Percentiles rank a stretch among this genome's conserved stretches.
Conservation (phyloP, 1,284 basidiomycete genomes). For the Moniliophthora roreri region DNA sequence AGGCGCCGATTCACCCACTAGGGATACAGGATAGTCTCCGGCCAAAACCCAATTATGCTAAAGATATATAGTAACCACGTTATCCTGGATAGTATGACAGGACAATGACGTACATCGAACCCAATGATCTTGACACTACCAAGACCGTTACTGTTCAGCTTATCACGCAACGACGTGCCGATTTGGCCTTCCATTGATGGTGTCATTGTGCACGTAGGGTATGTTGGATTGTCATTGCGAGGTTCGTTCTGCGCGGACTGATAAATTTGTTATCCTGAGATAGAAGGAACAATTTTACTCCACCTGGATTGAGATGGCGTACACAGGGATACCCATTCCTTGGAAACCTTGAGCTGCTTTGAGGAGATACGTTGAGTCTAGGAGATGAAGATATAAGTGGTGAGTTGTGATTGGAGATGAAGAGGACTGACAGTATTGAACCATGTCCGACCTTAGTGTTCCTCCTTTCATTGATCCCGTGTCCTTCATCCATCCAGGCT, state of each 20-base stretch:
- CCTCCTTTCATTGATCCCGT: slow-evolving; percentile 31
- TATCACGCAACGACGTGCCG: slow-evolving; percentile 27
- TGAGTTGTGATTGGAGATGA: not conserved
- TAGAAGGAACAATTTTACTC: too few species aligned
- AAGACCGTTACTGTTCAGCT: slow-evolving; percentile 32
- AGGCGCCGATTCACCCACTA: slow-evolving; percentile 7
- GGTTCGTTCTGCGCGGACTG: slow-evolving; percentile 28
- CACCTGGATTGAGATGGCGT: slow-evolving; percentile 31
- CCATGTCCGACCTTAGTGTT: slow-evolving; percentile 19
- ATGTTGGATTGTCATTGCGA: slow-evolving; percentile 29
- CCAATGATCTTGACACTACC: slow-evolving; percentile 32
- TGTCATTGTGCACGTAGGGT: slow-evolving; percentile 29
- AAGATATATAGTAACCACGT: too few species aligned
- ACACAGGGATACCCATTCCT: slow-evolving; percentile 27
- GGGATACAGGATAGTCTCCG: slow-evolving; percentile 27
- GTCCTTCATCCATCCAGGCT: slow-evolving; percentile 37
- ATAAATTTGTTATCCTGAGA: not conserved
- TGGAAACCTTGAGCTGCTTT: slow-evolving; percentile 33
- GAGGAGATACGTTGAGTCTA: slow-evolving; percentile 33
- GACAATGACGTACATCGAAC: slow-evolving; percentile 14
- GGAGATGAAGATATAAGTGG: not conserved
- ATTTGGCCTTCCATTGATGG: slow-evolving; percentile 26
- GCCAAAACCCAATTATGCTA: slow-evolving; percentile 34
- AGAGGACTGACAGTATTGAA: slow-evolving; percentile 23
- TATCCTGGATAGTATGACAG: not conserved